These are phyloP conservation scores for Ascobolus immersus DNA, from an alignment of 495 filamentous ascomycete species.

Conservation along the genomic window DNA sequence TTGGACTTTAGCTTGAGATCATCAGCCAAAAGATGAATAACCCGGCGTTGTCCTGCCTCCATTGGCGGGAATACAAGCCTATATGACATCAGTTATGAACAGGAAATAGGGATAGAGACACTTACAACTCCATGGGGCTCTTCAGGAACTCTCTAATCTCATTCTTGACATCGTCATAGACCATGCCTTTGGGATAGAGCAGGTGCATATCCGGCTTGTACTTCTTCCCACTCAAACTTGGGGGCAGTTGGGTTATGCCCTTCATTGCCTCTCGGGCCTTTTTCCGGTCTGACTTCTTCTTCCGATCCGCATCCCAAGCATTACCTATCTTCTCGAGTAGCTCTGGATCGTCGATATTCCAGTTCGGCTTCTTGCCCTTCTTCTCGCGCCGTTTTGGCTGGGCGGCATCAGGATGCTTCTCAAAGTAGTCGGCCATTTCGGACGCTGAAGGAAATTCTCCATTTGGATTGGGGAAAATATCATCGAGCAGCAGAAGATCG, in stretches of 20 bases:
- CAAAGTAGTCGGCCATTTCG: conserved; percentile 44
- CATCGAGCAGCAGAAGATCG: background rate
- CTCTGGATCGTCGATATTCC: conserved; percentile 50
- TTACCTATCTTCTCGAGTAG: conserved; percentile 33
- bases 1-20: conserved; percentile 55
- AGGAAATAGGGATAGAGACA: background rate
- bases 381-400: conserved; percentile 32
- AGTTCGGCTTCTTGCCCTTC: conserved; percentile 21
- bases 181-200: conserved; percentile 52
- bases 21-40: conserved; percentile 48
- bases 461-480: conserved; percentile 1
- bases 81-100: background rate
- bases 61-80: conserved; percentile 68
- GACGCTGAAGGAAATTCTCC: conserved; percentile 31
- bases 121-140: conserved; percentile 36
- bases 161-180: conserved; percentile 37
- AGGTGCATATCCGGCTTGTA: conserved; percentile 37
- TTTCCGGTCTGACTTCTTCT: too few relatives aligned
- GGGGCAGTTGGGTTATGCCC: too few relatives aligned
- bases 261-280: conserved; percentile 68
- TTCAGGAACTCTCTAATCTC: conserved; percentile 50
- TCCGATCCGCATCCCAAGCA: conserved; percentile 28
- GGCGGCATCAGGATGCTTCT: conserved; percentile 12
- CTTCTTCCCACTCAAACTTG: conserved; percentile 37
- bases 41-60: conserved; percentile 45